Evolutionary conservation across 371 early-diverging fungal species (phyloP).

Genomic region (Capniomyces stellatus): DNA sequence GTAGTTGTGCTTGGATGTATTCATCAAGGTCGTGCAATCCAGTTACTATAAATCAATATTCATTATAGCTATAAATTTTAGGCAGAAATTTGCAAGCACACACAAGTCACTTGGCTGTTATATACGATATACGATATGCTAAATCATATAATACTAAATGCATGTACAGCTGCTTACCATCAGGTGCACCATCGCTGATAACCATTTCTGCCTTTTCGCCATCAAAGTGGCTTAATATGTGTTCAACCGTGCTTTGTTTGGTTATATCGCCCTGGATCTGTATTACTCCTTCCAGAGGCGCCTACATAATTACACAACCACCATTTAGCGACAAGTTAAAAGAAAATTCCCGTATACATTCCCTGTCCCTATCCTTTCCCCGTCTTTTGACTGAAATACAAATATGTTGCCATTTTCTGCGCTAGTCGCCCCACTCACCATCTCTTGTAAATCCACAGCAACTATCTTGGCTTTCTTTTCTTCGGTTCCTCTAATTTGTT

Average conservation of each 20-base stretch:
- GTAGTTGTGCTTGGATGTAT: conserved; percentile 91
- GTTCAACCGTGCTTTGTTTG: conserved; percentile 74
- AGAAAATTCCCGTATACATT: too few species aligned
- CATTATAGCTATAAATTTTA: background rate
- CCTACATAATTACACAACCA: conserved; percentile 28
- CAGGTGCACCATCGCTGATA: conserved; percentile 97
- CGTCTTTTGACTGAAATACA: too few species aligned
- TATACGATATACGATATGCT: too few species aligned
- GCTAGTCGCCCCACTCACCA: conserved; percentile 32
- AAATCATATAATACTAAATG: too few species aligned
- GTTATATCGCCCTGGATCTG: conserved; percentile 98
- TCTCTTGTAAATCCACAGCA: conserved; percentile 96
- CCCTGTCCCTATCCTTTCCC: too few species aligned
- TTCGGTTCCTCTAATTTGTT: conserved; percentile 18
- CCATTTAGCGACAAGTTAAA: too few species aligned
- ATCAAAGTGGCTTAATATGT: conserved; percentile 74
- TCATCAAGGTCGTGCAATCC: conserved; percentile 98
- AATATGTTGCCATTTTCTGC: too few species aligned
- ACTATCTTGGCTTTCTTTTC: conserved; percentile 59
- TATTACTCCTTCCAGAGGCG: conserved; percentile 83
- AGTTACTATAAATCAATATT: conserved; percentile 37
- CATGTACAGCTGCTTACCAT: too few species aligned
- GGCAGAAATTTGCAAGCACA: background rate
- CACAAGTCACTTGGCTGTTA: too few species aligned
- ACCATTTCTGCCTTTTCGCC: conserved; percentile 85